Conservation (phyloP, 345 rosid genomes). For the Erysimum cheiranthoides region DNA sequence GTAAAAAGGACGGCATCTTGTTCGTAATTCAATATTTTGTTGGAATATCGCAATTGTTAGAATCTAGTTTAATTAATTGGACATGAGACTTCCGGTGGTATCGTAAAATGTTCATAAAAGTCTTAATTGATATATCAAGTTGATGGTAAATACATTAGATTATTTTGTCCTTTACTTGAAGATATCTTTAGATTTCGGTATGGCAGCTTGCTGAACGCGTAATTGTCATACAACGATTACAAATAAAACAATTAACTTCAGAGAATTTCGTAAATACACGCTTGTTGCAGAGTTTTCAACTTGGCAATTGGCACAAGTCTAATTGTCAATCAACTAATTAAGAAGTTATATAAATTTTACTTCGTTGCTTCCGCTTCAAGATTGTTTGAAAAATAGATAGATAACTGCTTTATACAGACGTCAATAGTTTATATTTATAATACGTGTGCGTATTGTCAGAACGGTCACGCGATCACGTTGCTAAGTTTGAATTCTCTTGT, state of each 20-base stretch:
- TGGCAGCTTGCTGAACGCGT: constrained; percentile 27
- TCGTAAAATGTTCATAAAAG: constrained; percentile 21
- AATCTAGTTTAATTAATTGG: neutral
- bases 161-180: constrained; percentile 18
- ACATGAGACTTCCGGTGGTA: neutral
- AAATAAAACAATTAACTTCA: constrained; percentile 8
- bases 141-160: constrained; percentile 24
- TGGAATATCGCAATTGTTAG: neutral
- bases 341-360: neutral
- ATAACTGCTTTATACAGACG: neutral
- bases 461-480: constrained; percentile 8
- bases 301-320: constrained; percentile 3
- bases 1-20: too few relatives aligned
- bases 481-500: neutral
- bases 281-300: constrained; percentile 7
- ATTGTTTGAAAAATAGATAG: neutral
- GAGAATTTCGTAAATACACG: constrained; percentile 22
- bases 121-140: constrained; percentile 20
- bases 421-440: neutral
- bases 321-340: neutral
- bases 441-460: constrained; percentile 14
- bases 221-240: constrained; percentile 21
- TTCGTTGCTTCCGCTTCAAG: constrained; percentile 12
- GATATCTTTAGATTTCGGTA: neutral
- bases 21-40: too few relatives aligned